A percentile compares a stretch with the other conserved stretches of the same genome.
These are phyloP conservation scores for Claviceps sorghi DNA, from an alignment of 2,329 filamentous ascomycete genomes.

Conservation along the genomic window DNA sequence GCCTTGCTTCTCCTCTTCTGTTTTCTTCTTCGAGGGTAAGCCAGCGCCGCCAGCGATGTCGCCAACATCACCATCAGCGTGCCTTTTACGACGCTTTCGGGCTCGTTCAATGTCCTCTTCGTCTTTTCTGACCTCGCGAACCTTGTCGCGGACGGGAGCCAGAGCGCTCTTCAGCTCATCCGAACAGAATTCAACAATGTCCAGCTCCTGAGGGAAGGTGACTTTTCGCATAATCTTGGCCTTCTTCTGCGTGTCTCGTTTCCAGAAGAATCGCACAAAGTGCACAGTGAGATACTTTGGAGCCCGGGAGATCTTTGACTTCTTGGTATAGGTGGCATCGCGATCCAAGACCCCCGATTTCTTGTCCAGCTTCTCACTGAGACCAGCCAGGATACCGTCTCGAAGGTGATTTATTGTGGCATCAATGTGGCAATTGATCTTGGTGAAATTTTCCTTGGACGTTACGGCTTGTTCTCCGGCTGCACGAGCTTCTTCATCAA, in stretches of 20 bases:
- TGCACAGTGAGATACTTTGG: slow-evolving; percentile 95
- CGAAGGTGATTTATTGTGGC: slow-evolving; percentile 74
- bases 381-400: slow-evolving; percentile 69
- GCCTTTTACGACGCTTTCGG: slow-evolving; percentile 76
- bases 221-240: slow-evolving; percentile 99
- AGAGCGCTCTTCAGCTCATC: slow-evolving; percentile 73
- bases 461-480: slow-evolving; percentile 55
- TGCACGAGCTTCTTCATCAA: slow-evolving; percentile 64
- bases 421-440: slow-evolving; percentile 87
- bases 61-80: slow-evolving; percentile 30
- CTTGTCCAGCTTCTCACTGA: slow-evolving; percentile 88
- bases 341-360: slow-evolving; percentile 61
- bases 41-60: slow-evolving; percentile 32
- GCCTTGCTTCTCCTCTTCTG: slow-evolving; percentile 34
- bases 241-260: slow-evolving; percentile 89
- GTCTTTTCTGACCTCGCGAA: slow-evolving; percentile 88
- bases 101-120: slow-evolving; percentile 85
- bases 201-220: slow-evolving; percentile 84
- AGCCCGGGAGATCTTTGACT: slow-evolving; percentile 73
- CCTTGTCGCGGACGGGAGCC: slow-evolving; percentile 87
- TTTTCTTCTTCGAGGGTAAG: slow-evolving; percentile 35
- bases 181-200: slow-evolving; percentile 88
- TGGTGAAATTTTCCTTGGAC: slow-evolving; percentile 65
- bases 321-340: slow-evolving; percentile 77
- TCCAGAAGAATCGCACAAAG: slow-evolving; percentile 98